Base-by-base conservation (phyloP, 2,329 filamentous ascomycete genomes). In the Geosmithia flava region DNA sequence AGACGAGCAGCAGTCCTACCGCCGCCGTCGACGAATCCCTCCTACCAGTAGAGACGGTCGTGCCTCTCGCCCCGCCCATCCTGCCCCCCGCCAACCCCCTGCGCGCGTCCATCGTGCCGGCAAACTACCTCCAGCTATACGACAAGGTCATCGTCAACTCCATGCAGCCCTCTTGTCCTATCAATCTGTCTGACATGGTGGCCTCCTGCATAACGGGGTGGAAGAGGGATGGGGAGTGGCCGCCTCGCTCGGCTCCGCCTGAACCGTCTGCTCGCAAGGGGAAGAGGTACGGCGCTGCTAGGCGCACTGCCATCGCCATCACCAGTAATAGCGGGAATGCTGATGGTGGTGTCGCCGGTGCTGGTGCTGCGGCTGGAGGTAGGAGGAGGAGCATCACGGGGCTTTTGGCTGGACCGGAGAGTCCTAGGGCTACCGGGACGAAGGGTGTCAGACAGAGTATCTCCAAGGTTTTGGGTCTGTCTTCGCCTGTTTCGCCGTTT, bases 191-290 rank as follows among this genome's bases (percentile, higher is more conserved):
- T 29, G 87, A 95, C 56, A 82, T 96, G 68, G 80, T 87, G 20
- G 76, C 80, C 10, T 80, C 87, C 13, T 85, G 91, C 54, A 89
- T 97, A 1, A 75, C 84, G 27, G 91, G 91, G 42, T 96, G 91
- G 91, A 95, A 94, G 64, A 76, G 87, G 41, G 87, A 93, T 57
- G 90, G 89, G 16, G 87, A 95, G 63, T 97, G 91, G 91, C 90
- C 91, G 4, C 87, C 17, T 58, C 74, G 44, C 55, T 70, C 44
- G 69, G 76, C 58, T 62, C 72, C 52, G 68, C 49, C 66, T 11
- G 27, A 11, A 3, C 33, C 29, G 20, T 7, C 46, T 17, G 20
- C 10, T 41, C 47, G 17, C 29, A 37, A n/a, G 42, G 5, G 6
- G 33, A 7, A 37, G 33, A 37, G 33, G 33, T 27, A 27, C 23